Base-by-base conservation (phyloP, 768 basidiomycete genomes). In the Lentinula lateritia region DNA sequence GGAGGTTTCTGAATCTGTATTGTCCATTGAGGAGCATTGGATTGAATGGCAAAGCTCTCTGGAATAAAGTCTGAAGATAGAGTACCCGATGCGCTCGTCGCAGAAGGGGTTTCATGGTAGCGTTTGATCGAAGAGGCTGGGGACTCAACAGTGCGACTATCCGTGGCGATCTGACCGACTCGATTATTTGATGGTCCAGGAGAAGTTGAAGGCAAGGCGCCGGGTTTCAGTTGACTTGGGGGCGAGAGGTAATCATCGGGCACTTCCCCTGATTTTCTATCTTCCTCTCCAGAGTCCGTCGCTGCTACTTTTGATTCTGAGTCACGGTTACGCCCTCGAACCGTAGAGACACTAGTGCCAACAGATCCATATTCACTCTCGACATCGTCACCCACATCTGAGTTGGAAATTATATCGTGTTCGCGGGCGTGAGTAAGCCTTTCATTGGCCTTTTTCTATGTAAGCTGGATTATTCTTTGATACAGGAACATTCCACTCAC, bases 1-100 rank as follows among this genome's bases (percentile, higher is more conserved):
- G 82, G 82, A 38, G 75, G 70, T 36, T 71, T 75, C 13, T 59
- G 67, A 48, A 71, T 80, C 53, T 83, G 75, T 52, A 85, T 72
- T 7, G 67, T 68, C 79, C 80, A 80, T 4, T 61, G 52, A 6
- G 60, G 59, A 10, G 13, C 32, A 52, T 43, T 66, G 1, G 43
- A 38, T 15, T 57, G 58, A n/a, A 62, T 52, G 3, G 61, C 50
- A 43, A 56, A 50, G 18, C 43, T 59, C 7, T 59, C 58, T 16
- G 46, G 12, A 0, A 7, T 13, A 28, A 43, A 48, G 2, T 59
- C 58, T 23, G 45, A 16, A 36, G 58, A 46, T 35, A 59, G 34
- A n/a, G 58, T 36, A 9, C 43, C 46, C 7, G 58, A 59, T 38
- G 46, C 34, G 13, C 50, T 36, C 50, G 12, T 28, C 56, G 41